These are phyloP conservation scores for Magnusiomyces magnusii DNA, from an alignment of 1,139 yeast genomes.

Conservation along the genomic window DNA sequence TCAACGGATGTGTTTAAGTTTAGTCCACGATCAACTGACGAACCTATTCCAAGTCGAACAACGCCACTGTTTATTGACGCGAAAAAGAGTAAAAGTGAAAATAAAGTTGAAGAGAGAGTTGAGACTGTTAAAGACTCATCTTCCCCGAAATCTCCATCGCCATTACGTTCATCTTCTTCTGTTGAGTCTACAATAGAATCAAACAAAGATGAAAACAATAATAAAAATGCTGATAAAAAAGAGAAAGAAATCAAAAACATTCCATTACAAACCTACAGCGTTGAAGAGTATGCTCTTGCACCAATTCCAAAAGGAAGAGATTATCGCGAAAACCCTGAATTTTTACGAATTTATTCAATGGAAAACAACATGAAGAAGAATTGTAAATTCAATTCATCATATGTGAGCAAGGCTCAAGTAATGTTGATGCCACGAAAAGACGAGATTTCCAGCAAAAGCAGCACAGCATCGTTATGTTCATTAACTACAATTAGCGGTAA, in stretches of 20 bases:
- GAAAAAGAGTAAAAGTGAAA: too few relatives aligned
- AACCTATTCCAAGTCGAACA: slow-evolving; percentile 22
- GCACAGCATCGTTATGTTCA: not conserved
- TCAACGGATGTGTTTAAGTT: slow-evolving; percentile 24
- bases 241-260: slow-evolving; percentile 15
- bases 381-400: slow-evolving; percentile 31
- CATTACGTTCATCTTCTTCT: not conserved
- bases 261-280: slow-evolving; percentile 9
- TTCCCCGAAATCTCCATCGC: too few relatives aligned
- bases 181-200: not conserved
- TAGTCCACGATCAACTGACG: slow-evolving; percentile 29
- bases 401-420: slow-evolving; percentile 19
- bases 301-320: slow-evolving; percentile 8
- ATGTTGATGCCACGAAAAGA: slow-evolving; percentile 9
- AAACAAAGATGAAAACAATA: slow-evolving; percentile 17
- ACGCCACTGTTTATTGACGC: not conserved
- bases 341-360: slow-evolving; percentile 33
- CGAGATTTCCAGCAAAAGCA: not conserved
- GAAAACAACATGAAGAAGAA: slow-evolving; percentile 30
- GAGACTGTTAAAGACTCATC: too few relatives aligned
- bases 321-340: slow-evolving; percentile 31
- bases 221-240: too few relatives aligned
- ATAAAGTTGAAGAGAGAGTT: too few relatives aligned
- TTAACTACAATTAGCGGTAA: not conserved
- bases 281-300: slow-evolving; percentile 11